These are phyloP conservation scores for Yamadazyma laniorum DNA, from an alignment of 805 yeast genomes.

Conservation along the genomic window DNA sequence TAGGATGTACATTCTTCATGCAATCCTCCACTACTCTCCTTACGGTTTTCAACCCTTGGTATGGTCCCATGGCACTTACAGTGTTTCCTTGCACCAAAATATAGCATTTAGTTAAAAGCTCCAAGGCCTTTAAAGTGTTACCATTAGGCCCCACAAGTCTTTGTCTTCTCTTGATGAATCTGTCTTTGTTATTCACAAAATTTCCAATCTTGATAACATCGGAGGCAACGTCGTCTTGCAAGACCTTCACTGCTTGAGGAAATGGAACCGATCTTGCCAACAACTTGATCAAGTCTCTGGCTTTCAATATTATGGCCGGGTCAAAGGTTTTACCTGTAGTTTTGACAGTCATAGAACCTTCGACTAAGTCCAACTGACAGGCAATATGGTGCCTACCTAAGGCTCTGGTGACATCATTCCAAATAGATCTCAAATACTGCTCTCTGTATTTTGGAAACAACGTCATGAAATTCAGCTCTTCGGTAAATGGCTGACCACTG, in stretches of 20 bases:
- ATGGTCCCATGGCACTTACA: slow-evolving; percentile 96
- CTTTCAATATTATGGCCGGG: slow-evolving; percentile 90
- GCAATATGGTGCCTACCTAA: slow-evolving; percentile 71
- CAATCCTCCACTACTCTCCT: slow-evolving; percentile 96
- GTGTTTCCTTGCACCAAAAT: slow-evolving; percentile 97
- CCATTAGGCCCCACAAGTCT: slow-evolving; percentile 96
- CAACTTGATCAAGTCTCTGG: slow-evolving; percentile 90
- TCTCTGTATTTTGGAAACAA: slow-evolving; percentile 96
- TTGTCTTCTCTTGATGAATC: slow-evolving; percentile 94
- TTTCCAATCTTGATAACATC: slow-evolving; percentile 95
- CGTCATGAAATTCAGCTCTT: slow-evolving; percentile 92
- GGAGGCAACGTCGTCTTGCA: slow-evolving; percentile 91
- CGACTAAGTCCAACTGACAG: slow-evolving; percentile 87
- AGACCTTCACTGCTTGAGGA: slow-evolving; percentile 90
- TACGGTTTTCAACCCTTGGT: slow-evolving; percentile 84
- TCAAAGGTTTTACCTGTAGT: slow-evolving; percentile 95
- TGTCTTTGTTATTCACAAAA: slow-evolving; percentile 83
- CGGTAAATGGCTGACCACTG: slow-evolving; percentile 87
- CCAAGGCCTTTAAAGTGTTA: slow-evolving; percentile 92
- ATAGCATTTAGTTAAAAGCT: slow-evolving; percentile 91
- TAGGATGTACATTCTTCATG: slow-evolving; percentile 96
- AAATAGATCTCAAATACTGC: slow-evolving; percentile 77
- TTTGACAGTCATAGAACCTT: slow-evolving; percentile 95
- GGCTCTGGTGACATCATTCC: slow-evolving; percentile 90
- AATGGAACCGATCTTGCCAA: slow-evolving; percentile 95